Percentiles rank a stretch among this genome's conserved stretches.
phyloP scores from a whole-genome alignment of 2,329 filamentous ascomycete genomes.

The Paracamarosporium sp. region DNA sequence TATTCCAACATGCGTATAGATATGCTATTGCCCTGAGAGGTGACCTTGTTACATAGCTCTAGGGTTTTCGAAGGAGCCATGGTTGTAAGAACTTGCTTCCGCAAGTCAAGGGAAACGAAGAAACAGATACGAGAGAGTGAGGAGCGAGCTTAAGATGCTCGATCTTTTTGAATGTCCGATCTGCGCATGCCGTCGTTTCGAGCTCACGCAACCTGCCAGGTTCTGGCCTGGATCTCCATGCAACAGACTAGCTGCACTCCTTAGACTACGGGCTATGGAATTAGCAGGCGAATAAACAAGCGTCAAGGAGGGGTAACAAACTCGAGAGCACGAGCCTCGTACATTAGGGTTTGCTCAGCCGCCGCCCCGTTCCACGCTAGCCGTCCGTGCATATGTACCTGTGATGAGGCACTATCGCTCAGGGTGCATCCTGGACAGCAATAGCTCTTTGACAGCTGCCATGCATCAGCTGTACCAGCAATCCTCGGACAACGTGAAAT shows the following conservation, averaged over 20 bases:
- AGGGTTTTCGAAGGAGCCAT: slow-evolving; percentile 48
- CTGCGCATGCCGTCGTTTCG: slow-evolving; percentile 1
- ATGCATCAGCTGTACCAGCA: neutral
- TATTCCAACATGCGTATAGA: slow-evolving; percentile 54
- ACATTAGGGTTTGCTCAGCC: slow-evolving; percentile 8
- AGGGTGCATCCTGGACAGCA: neutral
- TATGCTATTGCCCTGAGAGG: slow-evolving; percentile 60
- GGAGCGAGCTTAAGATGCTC: neutral
- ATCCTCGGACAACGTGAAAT: neutral
- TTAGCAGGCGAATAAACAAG: neutral
- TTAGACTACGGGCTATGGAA: neutral
- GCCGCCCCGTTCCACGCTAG: slow-evolving; percentile 1
- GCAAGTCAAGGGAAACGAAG: neutral
- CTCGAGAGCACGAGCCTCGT: slow-evolving; percentile 3
- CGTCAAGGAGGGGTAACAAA: neutral
- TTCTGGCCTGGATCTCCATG: slow-evolving; percentile 5
- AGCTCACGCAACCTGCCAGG: neutral
- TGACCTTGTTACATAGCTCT: slow-evolving; percentile 65
- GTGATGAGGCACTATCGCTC: neutral
- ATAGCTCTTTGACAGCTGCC: slow-evolving; percentile 5
- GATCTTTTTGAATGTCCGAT: neutral
- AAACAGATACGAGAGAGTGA: neutral
- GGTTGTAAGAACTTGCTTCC: neutral
- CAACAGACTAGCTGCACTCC: neutral
- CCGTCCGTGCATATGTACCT: neutral